These are phyloP conservation scores for Hapsidospora chrysogenum DNA, from an alignment of 495 filamentous ascomycete species.

Conservation along the genomic window DNA sequence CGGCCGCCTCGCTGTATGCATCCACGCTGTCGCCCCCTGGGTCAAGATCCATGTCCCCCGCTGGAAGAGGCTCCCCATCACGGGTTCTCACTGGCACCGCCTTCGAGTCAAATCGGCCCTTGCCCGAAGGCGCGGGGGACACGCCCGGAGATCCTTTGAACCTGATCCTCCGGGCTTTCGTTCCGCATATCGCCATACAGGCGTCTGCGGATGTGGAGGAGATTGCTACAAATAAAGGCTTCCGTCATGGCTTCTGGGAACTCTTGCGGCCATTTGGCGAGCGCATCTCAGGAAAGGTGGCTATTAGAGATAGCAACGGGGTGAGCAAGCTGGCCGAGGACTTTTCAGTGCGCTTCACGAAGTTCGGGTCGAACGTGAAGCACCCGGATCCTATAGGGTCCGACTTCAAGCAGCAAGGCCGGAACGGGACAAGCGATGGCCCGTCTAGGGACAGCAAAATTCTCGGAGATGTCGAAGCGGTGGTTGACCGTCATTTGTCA, in stretches of 20 bases:
- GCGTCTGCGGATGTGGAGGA: constrained; percentile 71
- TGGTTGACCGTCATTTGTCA: constrained; percentile 33
- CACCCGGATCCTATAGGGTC: constrained; percentile 19
- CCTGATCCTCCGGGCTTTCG: constrained; percentile 67
- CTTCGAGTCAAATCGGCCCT: constrained; percentile 28
- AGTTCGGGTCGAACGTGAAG: constrained; percentile 43
- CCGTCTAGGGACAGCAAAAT: constrained; percentile 3
- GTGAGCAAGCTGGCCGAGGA: constrained; percentile 72
- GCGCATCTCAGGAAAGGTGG: constrained; percentile 68
- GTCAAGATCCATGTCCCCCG: constrained; percentile 42
- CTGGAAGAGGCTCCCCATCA: constrained; percentile 38
- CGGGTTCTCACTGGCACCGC: constrained; percentile 27
- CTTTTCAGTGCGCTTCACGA: constrained; percentile 72
- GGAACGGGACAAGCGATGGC: constrained; percentile 6
- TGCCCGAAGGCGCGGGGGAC: constrained; percentile 28
- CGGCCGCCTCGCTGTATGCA: constrained; percentile 42
- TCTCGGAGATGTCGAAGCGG: constrained; percentile 26
- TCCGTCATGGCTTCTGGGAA: constrained; percentile 63
- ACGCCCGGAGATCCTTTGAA: constrained; percentile 47
- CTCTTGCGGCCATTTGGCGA: constrained; percentile 88
- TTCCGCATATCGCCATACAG: constrained; percentile 72
- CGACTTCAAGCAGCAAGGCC: neutral
- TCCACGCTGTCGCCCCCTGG: constrained; percentile 34
- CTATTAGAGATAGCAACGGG: constrained; percentile 76
- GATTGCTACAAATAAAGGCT: constrained; percentile 70